Evolutionary conservation across 192 early-diverging fungal species (phyloP).

Genomic region (Coemansia sp.): DNA sequence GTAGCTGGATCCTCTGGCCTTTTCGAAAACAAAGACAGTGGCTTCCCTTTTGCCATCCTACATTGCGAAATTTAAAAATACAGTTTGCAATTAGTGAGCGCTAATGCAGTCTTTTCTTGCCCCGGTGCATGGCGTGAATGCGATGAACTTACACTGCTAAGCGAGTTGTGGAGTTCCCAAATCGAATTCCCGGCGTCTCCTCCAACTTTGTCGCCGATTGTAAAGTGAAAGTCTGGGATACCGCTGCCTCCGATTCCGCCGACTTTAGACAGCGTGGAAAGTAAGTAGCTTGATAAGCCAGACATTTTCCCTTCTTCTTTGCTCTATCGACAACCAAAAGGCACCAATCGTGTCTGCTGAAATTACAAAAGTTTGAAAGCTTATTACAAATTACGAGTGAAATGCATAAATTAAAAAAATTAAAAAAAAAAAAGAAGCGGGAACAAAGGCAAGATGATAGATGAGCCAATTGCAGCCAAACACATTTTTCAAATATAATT

Average conservation of each 20-base stretch:
- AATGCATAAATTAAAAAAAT: no score
- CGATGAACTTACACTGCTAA: constrained; percentile 8
- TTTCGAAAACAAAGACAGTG: constrained; percentile 85
- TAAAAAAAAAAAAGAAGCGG: neutral
- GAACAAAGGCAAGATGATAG: no score
- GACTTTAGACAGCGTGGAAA: constrained; percentile 46
- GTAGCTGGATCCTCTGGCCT: constrained; percentile 61
- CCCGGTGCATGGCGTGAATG: neutral
- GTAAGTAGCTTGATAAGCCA: constrained; percentile 41
- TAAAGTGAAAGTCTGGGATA: constrained; percentile 64
- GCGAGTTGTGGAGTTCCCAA: constrained; percentile 60
- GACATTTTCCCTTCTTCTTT: constrained; percentile 21
- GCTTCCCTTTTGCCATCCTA: constrained; percentile 63
- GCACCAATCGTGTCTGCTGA: neutral
- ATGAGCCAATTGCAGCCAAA: no score
- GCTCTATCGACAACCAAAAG: neutral
- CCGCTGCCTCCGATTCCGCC: constrained; percentile 58
- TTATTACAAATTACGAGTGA: neutral
- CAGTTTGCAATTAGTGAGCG: neutral
- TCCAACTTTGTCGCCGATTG: constrained; percentile 64
- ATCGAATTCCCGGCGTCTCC: constrained; percentile 59
- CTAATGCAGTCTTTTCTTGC: neutral
- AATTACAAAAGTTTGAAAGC: neutral
- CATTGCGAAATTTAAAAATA: constrained; percentile 24
- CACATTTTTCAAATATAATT: no score